Evolutionary conservation across 257 asterid genomes (phyloP), one percentile per base, ranked within the genome.

Genomic region (Nicotiana noctiflora): DNA sequence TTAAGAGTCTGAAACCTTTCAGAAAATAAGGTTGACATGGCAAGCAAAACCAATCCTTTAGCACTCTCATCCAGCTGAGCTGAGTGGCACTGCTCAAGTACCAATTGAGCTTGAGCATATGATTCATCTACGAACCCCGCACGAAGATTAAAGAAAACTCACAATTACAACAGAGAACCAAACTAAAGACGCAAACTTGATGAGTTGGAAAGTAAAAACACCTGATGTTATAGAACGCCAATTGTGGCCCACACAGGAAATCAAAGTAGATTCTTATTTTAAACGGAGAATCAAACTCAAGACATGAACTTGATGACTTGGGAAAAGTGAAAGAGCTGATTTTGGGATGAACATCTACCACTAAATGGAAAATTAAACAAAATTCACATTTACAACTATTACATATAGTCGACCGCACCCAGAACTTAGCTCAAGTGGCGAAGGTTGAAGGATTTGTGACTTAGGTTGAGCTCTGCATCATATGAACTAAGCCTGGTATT

Each of bases 71-170:
- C 98, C 13, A 88, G 60, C 80, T 90, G 97, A 83, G 88, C 83
- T 59, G 97, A 85, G 75, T 88, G 90, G 81, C 98, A 95, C 92
- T 95, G 99, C 72, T 95, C 97, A 92, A 95, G 82, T 19, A 95
- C 86, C 90, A 93, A 84, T 67, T 88, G 75, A 74, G 94, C 94
- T 83, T 89, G 91, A 2, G 92, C 87, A 86, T 90, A 90, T 23
- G 98, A 90, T 72, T 93, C 98, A 59, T 91, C 99, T 92, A 86
- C 83, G 5, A 49, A 74, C 15, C 11, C 37, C 61, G 15, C 79
- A 74, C 23, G 44, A 49, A 74, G 51, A 74, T 74, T 62, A 74
- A 74, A 72, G 18, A 21, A 5, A 49, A 49, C 51, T 49, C 62
- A 74, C 23, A 46, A 49, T 49, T 57, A 49, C 79, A 74, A 11